These are phyloP conservation scores for Neurospora sp. DNA, from an alignment of 495 filamentous ascomycete genomes.

Conservation along the genomic window DNA sequence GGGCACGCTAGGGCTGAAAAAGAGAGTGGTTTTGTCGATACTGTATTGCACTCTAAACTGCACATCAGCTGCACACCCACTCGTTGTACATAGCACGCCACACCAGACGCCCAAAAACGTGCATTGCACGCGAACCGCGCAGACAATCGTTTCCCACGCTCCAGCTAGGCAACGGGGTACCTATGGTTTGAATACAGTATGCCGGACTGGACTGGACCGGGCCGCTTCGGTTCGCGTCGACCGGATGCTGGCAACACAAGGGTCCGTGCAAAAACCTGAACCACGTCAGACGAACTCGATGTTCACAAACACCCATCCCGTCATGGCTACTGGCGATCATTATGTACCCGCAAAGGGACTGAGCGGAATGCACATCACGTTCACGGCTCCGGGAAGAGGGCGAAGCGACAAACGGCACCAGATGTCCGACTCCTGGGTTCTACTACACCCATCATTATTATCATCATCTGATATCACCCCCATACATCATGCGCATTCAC, in stretches of 20 bases:
- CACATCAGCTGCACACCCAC: not conserved
- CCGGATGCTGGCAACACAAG: not conserved
- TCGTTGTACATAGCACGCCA: not conserved
- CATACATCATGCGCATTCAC: not conserved
- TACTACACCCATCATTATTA: not conserved
- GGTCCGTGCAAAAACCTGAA: not conserved
- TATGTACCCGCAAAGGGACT: not conserved
- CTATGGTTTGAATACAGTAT: not conserved
- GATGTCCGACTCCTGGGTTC: not conserved
- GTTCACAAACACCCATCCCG: not conserved
- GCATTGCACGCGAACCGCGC: not conserved
- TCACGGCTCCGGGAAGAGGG: not conserved
- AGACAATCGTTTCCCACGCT: not conserved
- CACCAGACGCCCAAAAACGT: not conserved
- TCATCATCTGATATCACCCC: not conserved
- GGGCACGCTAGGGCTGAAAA: not conserved
- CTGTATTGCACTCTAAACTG: not conserved
- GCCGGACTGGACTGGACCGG: not conserved
- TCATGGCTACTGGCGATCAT: not conserved
- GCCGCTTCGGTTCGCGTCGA: not conserved
- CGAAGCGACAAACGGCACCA: not conserved
- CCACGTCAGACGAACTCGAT: not conserved
- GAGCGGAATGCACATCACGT: not conserved
- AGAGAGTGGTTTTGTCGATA: not conserved
- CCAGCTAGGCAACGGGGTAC: not conserved